Evolutionary conservation across 306 rosid species (phyloP).

Genomic region (Vigna unguiculata): DNA sequence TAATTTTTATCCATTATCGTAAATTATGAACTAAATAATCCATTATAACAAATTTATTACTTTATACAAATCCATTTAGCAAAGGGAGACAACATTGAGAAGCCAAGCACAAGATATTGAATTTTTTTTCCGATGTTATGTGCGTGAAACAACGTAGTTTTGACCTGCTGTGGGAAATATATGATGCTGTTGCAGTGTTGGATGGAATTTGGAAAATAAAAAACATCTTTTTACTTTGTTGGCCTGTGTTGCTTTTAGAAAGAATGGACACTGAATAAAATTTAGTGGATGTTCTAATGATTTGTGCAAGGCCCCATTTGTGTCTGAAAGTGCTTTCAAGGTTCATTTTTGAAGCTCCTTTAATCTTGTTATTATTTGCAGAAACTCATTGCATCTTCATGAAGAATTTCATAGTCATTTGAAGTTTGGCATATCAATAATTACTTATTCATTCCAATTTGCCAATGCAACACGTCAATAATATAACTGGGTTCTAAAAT

Average conservation of each 20-base stretch:
- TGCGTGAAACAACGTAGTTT: neutral
- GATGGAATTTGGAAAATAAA: constrained; percentile 29
- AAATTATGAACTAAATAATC: constrained; percentile 2
- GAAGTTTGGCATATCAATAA: constrained; percentile 1
- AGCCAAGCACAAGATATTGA: too few species aligned
- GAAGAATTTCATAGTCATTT: constrained; percentile 1
- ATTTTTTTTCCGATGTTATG: too few species aligned
- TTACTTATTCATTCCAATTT: neutral
- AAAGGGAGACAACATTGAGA: too few species aligned
- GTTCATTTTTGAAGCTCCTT: constrained; percentile 41
- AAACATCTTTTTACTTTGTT: constrained; percentile 42
- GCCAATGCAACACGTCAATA: neutral
- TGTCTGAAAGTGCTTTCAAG: constrained; percentile 36
- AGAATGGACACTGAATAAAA: constrained; percentile 66
- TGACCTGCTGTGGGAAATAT: constrained; percentile 40
- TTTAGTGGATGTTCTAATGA: constrained; percentile 70
- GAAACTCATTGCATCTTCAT: constrained; percentile 13
- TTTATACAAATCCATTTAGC: too few species aligned
- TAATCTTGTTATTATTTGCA: constrained; percentile 18
- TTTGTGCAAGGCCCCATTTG: constrained; percentile 49
- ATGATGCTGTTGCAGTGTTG: constrained; percentile 39
- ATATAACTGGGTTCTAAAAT: constrained; percentile 16
- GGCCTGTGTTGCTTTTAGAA: constrained; percentile 49
- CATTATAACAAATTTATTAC: too few species aligned
- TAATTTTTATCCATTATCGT: neutral